A percentile compares a stretch with the other conserved stretches of the same genome.
Evolutionary conservation across 2,329 filamentous ascomycete genomes (phyloP).

Genomic region (Fusarium ambrosium): DNA sequence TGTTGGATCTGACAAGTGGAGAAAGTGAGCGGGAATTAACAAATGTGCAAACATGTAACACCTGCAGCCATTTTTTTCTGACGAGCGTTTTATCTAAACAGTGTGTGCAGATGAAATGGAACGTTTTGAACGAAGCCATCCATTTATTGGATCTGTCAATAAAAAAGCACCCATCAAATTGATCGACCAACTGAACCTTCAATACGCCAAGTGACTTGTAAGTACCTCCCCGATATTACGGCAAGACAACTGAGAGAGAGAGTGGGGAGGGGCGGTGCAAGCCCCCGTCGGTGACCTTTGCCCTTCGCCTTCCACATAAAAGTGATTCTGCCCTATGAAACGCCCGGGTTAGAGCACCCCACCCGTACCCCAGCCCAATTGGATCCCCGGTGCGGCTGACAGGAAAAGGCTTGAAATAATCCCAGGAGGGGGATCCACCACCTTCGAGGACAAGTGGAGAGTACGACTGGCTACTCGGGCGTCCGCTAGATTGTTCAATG

Average conservation of each 20-base stretch:
- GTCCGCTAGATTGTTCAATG: not conserved
- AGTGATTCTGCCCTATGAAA: slow-evolving; percentile 40
- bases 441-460: not conserved
- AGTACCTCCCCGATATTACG: slow-evolving; percentile 8
- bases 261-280: slow-evolving; percentile 33
- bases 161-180: not conserved
- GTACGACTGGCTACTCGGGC: not conserved
- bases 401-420: slow-evolving; percentile 14
- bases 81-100: not conserved
- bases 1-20: not conserved
- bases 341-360: slow-evolving; percentile 19
- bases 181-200: not conserved
- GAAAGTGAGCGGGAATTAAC: slow-evolving; percentile 1
- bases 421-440: not conserved
- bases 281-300: not conserved
- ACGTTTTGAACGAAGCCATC: not conserved
- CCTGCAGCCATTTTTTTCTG: not conserved
- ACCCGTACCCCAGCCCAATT: slow-evolving; percentile 19
- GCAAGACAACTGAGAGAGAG: slow-evolving; percentile 1
- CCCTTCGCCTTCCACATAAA: not conserved
- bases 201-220: not conserved
- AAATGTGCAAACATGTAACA: not conserved
- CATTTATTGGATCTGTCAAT: not conserved
- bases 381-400: slow-evolving; percentile 36
- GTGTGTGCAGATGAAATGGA: not conserved